Percentiles rank a stretch among this genome's conserved stretches.
These are phyloP conservation scores for Liriodendron chinense DNA, from an alignment of 164 flowering plant species.

Conservation along the genomic window DNA sequence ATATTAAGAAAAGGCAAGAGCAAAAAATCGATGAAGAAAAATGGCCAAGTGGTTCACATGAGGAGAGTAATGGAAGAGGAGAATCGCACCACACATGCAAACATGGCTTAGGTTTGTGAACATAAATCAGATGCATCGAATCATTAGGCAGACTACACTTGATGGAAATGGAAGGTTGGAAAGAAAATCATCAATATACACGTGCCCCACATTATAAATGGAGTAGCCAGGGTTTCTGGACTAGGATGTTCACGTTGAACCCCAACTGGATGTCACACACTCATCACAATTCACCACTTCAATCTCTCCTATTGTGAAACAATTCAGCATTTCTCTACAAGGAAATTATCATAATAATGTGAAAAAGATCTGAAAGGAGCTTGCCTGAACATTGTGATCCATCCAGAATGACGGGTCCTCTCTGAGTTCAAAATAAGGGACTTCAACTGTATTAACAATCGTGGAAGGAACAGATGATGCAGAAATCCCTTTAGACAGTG, in stretches of 20 bases:
- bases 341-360: not conserved
- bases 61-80: not conserved
- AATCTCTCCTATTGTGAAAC: not conserved
- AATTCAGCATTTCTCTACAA: not conserved
- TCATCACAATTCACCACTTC: not conserved
- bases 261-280: not conserved
- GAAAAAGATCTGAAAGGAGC: not conserved
- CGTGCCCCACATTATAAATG: not conserved
- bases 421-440: slow-evolving; percentile 88
- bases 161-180: not conserved
- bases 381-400: slow-evolving; percentile 98
- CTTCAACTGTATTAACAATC: slow-evolving; percentile 73
- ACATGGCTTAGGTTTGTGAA: not conserved
- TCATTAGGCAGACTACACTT: too few relatives aligned
- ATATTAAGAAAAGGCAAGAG: not conserved
- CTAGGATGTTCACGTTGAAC: not conserved
- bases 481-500: slow-evolving; percentile 67
- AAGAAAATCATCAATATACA: not conserved
- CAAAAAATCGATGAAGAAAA: not conserved
- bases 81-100: not conserved
- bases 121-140: not conserved
- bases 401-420: slow-evolving; percentile 97
- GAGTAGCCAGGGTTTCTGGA: not conserved
- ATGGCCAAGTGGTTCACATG: not conserved
- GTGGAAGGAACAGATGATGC: slow-evolving; percentile 32